Evolutionary conservation across 805 yeast genomes (phyloP).

Genomic region (Barnettozyma vustinii): DNA sequence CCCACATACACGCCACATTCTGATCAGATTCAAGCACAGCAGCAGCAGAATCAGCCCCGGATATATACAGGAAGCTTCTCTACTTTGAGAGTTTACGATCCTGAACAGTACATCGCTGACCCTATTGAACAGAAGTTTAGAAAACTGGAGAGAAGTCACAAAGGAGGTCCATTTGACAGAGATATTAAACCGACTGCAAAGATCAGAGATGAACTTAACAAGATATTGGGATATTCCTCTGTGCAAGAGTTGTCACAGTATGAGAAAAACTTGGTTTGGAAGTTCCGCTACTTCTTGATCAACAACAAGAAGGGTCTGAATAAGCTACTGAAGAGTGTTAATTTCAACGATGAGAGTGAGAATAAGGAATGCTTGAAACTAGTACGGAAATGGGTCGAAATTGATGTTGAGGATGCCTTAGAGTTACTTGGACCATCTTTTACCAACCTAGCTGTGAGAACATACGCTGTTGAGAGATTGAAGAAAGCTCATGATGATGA

Average conservation of each 20-base stretch:
- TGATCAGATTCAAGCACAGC: constrained; percentile 30
- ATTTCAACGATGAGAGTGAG: constrained; percentile 84
- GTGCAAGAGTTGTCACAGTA: constrained; percentile 74
- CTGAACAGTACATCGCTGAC: constrained; percentile 62
- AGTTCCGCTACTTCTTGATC: constrained; percentile 76
- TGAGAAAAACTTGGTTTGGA: constrained; percentile 88
- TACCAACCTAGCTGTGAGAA: constrained; percentile 65
- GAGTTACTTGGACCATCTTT: constrained; percentile 81
- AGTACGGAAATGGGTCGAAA: constrained; percentile 64
- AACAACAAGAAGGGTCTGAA: constrained; percentile 63
- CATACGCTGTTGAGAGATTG: constrained; percentile 83
- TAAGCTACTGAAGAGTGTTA: constrained; percentile 80
- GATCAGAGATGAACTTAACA: constrained; percentile 64
- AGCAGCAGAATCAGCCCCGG: constrained; percentile 21
- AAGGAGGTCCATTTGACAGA: constrained; percentile 68
- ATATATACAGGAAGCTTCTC: constrained; percentile 29
- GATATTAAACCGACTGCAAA: constrained; percentile 87
- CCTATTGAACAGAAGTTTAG: constrained; percentile 88
- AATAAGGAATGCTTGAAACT: constrained; percentile 72
- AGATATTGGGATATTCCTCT: constrained; percentile 72
- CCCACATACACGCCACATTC: constrained; percentile 36
- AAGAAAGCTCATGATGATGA: constrained; percentile 76
- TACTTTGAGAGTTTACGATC: constrained; percentile 50
- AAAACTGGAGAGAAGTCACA: constrained; percentile 76
- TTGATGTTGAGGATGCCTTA: constrained; percentile 78